These are phyloP conservation scores for Astrocystis sublimbata DNA, from an alignment of 495 filamentous ascomycete species.

Conservation along the genomic window DNA sequence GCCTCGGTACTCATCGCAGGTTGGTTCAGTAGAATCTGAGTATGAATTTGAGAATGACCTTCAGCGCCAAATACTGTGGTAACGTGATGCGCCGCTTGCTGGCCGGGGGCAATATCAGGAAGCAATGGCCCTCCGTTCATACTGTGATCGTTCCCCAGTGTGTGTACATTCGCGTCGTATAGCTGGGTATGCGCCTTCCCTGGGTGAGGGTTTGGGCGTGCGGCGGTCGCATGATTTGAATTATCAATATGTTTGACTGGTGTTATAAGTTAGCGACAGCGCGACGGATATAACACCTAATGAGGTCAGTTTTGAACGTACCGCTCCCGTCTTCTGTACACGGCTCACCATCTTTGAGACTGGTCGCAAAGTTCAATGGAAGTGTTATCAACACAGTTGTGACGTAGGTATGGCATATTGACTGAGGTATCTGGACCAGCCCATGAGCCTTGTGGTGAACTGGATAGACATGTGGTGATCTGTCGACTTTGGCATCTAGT, in stretches of 20 bases:
- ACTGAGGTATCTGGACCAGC: neutral
- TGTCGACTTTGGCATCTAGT: neutral
- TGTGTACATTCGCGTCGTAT: neutral
- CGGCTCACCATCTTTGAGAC: neutral
- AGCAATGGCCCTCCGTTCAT: neutral
- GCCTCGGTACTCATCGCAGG: neutral
- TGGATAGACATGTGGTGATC: neutral
- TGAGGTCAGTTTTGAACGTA: neutral
- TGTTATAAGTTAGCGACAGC: neutral
- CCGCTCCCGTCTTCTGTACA: neutral
- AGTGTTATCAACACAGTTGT: slow-evolving; percentile 17
- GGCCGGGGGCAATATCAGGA: neutral
- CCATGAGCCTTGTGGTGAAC: neutral
- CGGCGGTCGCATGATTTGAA: neutral
- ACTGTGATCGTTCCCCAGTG: neutral
- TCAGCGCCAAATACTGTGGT: neutral
- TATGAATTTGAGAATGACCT: neutral
- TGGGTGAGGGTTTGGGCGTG: neutral
- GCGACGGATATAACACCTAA: neutral
- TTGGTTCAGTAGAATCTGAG: neutral
- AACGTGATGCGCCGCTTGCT: neutral
- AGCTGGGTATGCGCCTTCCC: neutral
- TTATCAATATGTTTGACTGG: neutral
- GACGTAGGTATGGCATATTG: slow-evolving; percentile 16
- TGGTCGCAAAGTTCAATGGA: neutral